phyloP scores from a whole-genome alignment of 345 rosid genomes.

The Eucalyptus erythrocorys region DNA sequence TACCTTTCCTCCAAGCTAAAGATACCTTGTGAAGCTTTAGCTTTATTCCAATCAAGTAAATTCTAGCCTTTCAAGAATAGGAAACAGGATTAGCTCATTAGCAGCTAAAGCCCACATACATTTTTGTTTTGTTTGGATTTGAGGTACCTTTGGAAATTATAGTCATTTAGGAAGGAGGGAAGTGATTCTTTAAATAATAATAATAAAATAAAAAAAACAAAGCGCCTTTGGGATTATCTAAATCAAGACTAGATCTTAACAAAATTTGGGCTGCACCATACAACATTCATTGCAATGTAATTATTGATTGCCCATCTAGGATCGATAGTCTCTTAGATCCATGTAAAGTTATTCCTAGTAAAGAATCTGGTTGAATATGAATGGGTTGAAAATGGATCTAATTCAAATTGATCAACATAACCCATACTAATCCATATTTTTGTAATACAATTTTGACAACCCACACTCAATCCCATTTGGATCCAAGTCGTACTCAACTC shows the following conservation, averaged over 20 bases:
- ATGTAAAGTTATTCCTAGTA: not conserved
- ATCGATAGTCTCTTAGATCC: not conserved
- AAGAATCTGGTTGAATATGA: not conserved
- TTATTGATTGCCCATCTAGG: not conserved
- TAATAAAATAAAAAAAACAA: no score
- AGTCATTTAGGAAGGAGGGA: no score
- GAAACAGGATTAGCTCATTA: no score
- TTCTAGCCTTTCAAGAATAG: no score
- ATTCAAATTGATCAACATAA: no score
- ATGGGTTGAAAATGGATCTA: not conserved
- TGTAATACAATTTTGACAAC: not conserved
- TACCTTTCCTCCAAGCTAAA: not conserved
- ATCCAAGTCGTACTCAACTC: not conserved
- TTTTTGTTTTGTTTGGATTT: no score
- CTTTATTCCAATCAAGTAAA: no score
- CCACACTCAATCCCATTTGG: not conserved
- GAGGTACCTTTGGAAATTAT: no score
- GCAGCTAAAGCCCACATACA: no score
- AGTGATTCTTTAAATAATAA: no score
- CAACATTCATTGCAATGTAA: not conserved
- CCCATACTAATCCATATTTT: not conserved
- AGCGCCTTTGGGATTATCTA: not conserved
- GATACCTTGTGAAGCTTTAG: not conserved
- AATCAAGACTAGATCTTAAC: not conserved
- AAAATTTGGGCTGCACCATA: not conserved